Percentiles rank a stretch among this genome's conserved stretches.
Conservation (phyloP, 179 eudicot species). For the Dionaea muscipula region DNA sequence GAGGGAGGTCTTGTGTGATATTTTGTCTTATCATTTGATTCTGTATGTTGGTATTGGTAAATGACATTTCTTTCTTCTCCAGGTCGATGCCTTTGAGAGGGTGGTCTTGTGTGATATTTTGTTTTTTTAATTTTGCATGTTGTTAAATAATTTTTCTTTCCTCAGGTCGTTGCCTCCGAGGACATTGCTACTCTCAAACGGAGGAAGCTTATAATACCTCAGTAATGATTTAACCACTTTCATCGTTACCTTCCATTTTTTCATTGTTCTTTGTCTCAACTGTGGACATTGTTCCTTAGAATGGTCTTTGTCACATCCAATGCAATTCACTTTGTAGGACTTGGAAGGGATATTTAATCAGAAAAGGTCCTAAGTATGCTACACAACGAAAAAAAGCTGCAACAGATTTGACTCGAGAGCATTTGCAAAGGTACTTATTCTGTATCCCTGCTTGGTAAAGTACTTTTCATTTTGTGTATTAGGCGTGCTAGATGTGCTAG, state of each 20-base stretch:
- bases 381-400: constrained; percentile 67
- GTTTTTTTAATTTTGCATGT: neutral
- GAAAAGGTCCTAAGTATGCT: constrained; percentile 76
- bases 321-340: constrained; percentile 27
- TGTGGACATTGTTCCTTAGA: too few species aligned
- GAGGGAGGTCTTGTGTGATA: too few species aligned
- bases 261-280: neutral
- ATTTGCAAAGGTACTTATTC: constrained; percentile 58
- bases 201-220: constrained; percentile 64
- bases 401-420: constrained; percentile 83
- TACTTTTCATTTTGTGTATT: too few species aligned
- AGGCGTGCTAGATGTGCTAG: too few species aligned
- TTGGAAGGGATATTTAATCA: constrained; percentile 79
- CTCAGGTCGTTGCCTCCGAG: constrained; percentile 43
- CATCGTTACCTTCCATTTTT: neutral
- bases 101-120: neutral
- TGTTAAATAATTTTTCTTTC: constrained; percentile 3
- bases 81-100: too few species aligned
- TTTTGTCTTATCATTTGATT: too few species aligned
- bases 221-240: constrained; percentile 28
- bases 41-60: too few species aligned
- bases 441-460: neutral
- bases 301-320: too few species aligned
- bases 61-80: neutral
- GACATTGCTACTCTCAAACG: constrained; percentile 67